phyloP scores from a whole-genome alignment of 2,329 filamentous ascomycete genomes.

The Lasiodiplodia theobromae region DNA sequence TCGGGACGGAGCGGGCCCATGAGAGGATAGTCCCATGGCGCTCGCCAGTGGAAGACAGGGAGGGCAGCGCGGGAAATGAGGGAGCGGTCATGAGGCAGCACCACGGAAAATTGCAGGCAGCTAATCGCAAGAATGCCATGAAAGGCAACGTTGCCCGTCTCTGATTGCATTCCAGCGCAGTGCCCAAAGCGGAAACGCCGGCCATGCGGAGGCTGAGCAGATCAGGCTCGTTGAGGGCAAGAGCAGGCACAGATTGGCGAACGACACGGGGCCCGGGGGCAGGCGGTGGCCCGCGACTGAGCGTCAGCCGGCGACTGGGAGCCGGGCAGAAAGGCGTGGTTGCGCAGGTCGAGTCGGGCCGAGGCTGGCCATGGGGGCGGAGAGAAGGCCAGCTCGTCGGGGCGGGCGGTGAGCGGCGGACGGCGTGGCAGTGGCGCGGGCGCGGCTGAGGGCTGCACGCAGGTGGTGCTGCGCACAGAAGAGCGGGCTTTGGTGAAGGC shows the following conservation, averaged over 20 bases:
- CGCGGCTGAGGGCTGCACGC: not conserved
- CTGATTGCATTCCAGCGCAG: slow-evolving; percentile 71
- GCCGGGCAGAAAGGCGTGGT: slow-evolving; percentile 59
- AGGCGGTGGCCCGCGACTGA: slow-evolving; percentile 55
- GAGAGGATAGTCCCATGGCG: slow-evolving; percentile 6
- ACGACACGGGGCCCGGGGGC: slow-evolving; percentile 44
- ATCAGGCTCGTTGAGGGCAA: slow-evolving; percentile 80
- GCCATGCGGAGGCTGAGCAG: slow-evolving; percentile 70
- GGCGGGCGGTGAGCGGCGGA: slow-evolving; percentile 22
- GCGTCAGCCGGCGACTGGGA: slow-evolving; percentile 70
- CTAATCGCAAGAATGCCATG: slow-evolving; percentile 44
- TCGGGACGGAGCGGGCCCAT: not conserved
- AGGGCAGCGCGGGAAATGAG: slow-evolving; percentile 6
- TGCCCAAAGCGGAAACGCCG: slow-evolving; percentile 69
- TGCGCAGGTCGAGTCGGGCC: slow-evolving; percentile 52
- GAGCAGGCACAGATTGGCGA: slow-evolving; percentile 79
- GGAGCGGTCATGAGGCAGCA: slow-evolving; percentile 6
- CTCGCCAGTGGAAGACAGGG: slow-evolving; percentile 15
- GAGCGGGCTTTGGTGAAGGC: not conserved
- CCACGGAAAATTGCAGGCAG: slow-evolving; percentile 21
- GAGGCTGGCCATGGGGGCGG: slow-evolving; percentile 3
- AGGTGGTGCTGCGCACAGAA: slow-evolving; percentile 1
- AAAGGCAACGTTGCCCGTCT: slow-evolving; percentile 71
- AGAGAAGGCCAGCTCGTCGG: not conserved
- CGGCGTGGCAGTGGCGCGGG: slow-evolving; percentile 18